Evolutionary conservation across 306 rosid species (phyloP).

Genomic region (Geum urbanum): DNA sequence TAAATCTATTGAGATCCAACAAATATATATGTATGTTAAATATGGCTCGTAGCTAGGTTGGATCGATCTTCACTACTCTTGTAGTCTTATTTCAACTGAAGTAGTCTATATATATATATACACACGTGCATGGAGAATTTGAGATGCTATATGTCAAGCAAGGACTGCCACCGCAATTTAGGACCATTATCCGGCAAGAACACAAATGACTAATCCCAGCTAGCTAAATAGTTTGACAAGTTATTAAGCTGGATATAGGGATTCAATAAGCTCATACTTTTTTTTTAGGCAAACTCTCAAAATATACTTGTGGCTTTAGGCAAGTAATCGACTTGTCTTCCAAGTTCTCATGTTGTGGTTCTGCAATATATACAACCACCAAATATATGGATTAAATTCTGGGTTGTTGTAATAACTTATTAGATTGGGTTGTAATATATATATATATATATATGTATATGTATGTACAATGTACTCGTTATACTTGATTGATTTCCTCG

Average conservation of each 20-base stretch:
- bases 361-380: background rate
- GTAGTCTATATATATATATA: background rate
- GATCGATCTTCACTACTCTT: too few species aligned
- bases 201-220: background rate
- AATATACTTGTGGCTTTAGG: background rate
- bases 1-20: too few species aligned
- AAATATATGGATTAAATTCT: background rate
- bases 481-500: background rate
- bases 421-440: conserved; percentile 3
- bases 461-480: background rate
- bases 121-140: background rate
- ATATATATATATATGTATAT: background rate
- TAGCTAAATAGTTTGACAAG: background rate
- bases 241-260: background rate
- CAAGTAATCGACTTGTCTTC: conserved; percentile 6
- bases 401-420: background rate
- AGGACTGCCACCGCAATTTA: background rate
- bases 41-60: too few species aligned
- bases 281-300: background rate
- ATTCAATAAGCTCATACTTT: too few species aligned
- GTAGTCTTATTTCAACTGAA: background rate
- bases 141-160: background rate
- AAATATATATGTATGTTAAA: too few species aligned
- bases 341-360: background rate
- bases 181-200: background rate